phyloP scores from a whole-genome alignment of 148 eudicot genomes.

The Silene conica region DNA sequence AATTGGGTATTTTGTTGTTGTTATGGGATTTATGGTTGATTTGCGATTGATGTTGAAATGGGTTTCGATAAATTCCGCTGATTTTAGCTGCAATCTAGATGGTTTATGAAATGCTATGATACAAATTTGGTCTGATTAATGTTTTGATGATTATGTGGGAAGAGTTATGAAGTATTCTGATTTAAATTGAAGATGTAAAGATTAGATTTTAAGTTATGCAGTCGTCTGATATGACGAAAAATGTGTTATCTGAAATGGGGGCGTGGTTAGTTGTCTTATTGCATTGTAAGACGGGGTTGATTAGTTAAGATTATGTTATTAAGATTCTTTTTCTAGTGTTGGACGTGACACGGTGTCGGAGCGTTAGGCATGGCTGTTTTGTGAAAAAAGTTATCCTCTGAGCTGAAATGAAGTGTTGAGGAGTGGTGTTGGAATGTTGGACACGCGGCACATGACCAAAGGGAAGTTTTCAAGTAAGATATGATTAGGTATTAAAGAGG shows the following conservation, averaged over 20 bases:
- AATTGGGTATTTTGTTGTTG: background rate
- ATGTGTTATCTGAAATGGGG: background rate
- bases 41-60: background rate
- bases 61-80: background rate
- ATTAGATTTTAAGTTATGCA: background rate
- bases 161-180: background rate
- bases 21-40: background rate
- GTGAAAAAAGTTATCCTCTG: background rate
- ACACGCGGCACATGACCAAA: too few species aligned
- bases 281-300: background rate
- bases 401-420: background rate
- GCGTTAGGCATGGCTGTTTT: background rate
- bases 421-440: too few species aligned
- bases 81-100: background rate
- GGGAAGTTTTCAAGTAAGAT: too few species aligned
- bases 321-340: too few species aligned
- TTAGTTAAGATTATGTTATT: too few species aligned
- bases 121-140: background rate
- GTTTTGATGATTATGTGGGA: background rate
- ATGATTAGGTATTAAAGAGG: too few species aligned
- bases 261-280: background rate
- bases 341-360: background rate
- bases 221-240: background rate
- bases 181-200: background rate
- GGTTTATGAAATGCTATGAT: background rate